Percentiles rank a stretch among this genome's conserved stretches.
Conservation (phyloP, 805 yeast species). For the Ogataea minuta region DNA sequence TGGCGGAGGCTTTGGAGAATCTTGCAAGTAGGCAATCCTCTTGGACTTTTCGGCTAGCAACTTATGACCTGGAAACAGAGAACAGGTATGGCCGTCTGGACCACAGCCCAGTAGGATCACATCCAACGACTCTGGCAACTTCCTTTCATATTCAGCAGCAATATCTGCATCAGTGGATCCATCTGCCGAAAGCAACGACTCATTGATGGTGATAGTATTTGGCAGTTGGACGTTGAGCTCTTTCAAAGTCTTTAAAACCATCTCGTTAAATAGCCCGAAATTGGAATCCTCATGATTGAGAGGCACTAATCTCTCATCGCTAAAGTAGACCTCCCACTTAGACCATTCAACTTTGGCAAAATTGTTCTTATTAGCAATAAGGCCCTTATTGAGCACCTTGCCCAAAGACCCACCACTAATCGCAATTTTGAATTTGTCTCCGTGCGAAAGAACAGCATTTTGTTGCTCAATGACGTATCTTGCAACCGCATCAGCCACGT, state of each 20-base stretch:
- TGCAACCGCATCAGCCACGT: constrained; percentile 68
- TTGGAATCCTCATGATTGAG: constrained; percentile 81
- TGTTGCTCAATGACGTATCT: constrained; percentile 60
- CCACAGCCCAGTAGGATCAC: constrained; percentile 84
- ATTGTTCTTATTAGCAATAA: constrained; percentile 54
- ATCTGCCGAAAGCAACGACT: constrained; percentile 53
- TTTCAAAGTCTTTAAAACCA: constrained; percentile 52
- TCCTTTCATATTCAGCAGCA: constrained; percentile 60
- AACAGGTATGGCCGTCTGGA: constrained; percentile 95
- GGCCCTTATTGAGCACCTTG: constrained; percentile 63
- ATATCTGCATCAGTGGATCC: constrained; percentile 51
- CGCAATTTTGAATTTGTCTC: constrained; percentile 63
- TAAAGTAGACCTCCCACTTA: constrained; percentile 78
- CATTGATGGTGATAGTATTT: constrained; percentile 64
- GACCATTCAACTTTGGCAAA: constrained; percentile 55
- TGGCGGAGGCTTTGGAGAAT: constrained; percentile 93
- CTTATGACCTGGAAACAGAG: constrained; percentile 82
- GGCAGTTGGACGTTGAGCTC: constrained; percentile 48
- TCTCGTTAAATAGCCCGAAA: constrained; percentile 70
- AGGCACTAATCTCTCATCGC: constrained; percentile 90
- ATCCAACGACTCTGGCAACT: constrained; percentile 59
- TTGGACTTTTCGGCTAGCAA: constrained; percentile 54
- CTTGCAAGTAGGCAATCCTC: constrained; percentile 62
- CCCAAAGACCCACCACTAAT: constrained; percentile 91
- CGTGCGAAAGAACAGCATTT: constrained; percentile 49